phyloP scores from a whole-genome alignment of 306 rosid genomes.

The Erythrophleum fordii region DNA sequence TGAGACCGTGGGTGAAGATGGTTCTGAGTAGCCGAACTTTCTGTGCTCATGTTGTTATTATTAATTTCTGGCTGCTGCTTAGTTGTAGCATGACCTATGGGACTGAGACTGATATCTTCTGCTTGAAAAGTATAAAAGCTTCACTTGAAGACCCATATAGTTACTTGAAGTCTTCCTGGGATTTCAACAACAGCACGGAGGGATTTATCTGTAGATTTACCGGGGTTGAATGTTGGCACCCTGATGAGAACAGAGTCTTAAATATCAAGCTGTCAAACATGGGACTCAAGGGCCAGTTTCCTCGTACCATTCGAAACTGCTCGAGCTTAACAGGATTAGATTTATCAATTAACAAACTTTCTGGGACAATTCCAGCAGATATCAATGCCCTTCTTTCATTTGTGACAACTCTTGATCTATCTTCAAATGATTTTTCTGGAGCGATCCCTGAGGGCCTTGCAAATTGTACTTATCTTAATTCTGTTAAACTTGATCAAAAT shows the following conservation, averaged over 20 bases:
- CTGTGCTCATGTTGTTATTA: neutral
- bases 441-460: neutral
- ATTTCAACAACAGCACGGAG: constrained; percentile 22
- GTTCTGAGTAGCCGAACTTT: neutral
- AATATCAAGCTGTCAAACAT: constrained; percentile 14
- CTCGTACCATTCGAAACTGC: constrained; percentile 8
- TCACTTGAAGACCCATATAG: neutral
- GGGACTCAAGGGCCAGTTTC: constrained; percentile 28
- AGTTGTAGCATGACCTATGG: neutral
- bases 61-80: constrained; percentile 3
- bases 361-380: constrained; percentile 10
- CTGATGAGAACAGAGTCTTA: constrained; percentile 20
- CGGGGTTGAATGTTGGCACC: constrained; percentile 23
- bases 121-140: neutral
- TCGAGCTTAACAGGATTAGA: constrained; percentile 13
- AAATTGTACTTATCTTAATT: constrained; percentile 12
- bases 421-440: constrained; percentile 7
- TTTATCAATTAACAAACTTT: constrained; percentile 2
- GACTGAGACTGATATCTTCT: neutral
- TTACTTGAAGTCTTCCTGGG: constrained; percentile 3
- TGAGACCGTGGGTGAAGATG: constrained; percentile 33
- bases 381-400: neutral
- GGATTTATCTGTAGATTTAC: constrained; percentile 24
- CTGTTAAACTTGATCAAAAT: neutral
- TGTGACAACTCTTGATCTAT: constrained; percentile 24